A percentile compares a stretch with the other conserved stretches of the same genome.
Evolutionary conservation across 164 flowering plant species (phyloP).

Genomic region (Warburgia ugandensis): DNA sequence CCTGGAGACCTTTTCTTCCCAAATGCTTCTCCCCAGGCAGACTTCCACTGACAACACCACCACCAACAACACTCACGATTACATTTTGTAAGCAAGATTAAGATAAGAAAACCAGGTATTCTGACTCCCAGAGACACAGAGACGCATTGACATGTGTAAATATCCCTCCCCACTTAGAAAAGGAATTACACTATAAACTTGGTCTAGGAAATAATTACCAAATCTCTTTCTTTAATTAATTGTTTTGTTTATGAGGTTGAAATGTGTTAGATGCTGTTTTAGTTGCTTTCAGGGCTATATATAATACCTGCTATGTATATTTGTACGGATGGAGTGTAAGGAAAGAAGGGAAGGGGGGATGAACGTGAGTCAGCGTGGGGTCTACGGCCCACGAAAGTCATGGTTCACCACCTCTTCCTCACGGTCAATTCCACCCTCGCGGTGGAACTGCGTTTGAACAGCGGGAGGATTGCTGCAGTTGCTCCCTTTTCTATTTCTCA

Average conservation of each 20-base stretch:
- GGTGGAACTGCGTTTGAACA: neutral
- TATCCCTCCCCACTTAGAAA: neutral
- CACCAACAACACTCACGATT: neutral
- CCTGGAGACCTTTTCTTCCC: conserved; percentile 1
- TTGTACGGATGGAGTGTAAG: neutral
- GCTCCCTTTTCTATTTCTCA: too few relatives aligned
- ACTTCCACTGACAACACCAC: neutral
- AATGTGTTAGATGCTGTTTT: too few relatives aligned
- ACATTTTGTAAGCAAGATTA: neutral
- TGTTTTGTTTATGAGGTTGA: too few relatives aligned
- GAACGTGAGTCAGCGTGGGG: neutral
- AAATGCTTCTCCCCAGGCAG: neutral
- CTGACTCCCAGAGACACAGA: too few relatives aligned
- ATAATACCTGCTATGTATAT: too few relatives aligned
- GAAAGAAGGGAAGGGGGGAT: conserved; percentile 3
- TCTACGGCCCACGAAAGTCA: neutral
- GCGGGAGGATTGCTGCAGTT: neutral
- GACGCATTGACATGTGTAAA: conserved; percentile 1
- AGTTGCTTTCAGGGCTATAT: too few relatives aligned
- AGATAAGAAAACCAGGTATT: too few relatives aligned
- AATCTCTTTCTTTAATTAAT: too few relatives aligned
- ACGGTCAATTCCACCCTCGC: conserved; percentile 2
- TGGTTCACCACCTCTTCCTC: neutral
- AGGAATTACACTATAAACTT: too few relatives aligned
- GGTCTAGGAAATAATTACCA: too few relatives aligned